Conservation (phyloP, 2,329 filamentous ascomycete genomes). For the Aspergillus sp. region DNA sequence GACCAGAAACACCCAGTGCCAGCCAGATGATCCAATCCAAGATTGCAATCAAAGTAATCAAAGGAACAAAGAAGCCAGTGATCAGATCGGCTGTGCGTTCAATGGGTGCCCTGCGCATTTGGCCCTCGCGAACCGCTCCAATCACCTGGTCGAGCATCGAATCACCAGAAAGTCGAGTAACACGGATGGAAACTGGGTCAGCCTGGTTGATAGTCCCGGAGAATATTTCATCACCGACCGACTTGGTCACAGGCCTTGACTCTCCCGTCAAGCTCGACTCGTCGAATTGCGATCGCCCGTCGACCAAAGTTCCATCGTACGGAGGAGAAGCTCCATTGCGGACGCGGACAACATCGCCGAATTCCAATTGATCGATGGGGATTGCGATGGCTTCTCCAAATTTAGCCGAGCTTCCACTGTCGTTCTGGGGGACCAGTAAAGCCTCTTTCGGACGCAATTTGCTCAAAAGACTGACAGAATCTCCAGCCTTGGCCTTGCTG, state of each 20-base stretch:
- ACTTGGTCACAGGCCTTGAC: slow-evolving; percentile 47
- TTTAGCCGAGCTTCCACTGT: not conserved
- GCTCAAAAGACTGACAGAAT: slow-evolving; percentile 77
- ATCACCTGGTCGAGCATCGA: slow-evolving; percentile 54
- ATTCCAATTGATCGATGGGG: slow-evolving; percentile 67
- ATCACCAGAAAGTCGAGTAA: slow-evolving; percentile 46
- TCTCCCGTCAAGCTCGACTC: slow-evolving; percentile 80
- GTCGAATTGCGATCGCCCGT: slow-evolving; percentile 68
- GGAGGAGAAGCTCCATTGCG: slow-evolving; percentile 80
- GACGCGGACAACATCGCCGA: slow-evolving; percentile 72
- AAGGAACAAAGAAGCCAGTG: slow-evolving; percentile 50
- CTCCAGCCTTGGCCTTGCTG: slow-evolving; percentile 85
- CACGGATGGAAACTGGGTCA: slow-evolving; percentile 42
- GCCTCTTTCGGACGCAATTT: slow-evolving; percentile 77
- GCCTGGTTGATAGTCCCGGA: slow-evolving; percentile 50
- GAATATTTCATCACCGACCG: slow-evolving; percentile 42
- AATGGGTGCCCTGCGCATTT: slow-evolving; percentile 49
- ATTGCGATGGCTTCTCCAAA: slow-evolving; percentile 45
- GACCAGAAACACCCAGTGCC: slow-evolving; percentile 44
- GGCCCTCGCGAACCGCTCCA: slow-evolving; percentile 49
- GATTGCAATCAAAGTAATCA: slow-evolving; percentile 49
- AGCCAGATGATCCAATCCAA: slow-evolving; percentile 49
- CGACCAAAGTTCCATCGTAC: slow-evolving; percentile 68
- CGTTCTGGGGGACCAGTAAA: slow-evolving; percentile 54
- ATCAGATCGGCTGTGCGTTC: slow-evolving; percentile 49